Evolutionary conservation across 2,329 filamentous ascomycete species (phyloP).

Genomic region (Zelopaecilomyces penicillatus): DNA sequence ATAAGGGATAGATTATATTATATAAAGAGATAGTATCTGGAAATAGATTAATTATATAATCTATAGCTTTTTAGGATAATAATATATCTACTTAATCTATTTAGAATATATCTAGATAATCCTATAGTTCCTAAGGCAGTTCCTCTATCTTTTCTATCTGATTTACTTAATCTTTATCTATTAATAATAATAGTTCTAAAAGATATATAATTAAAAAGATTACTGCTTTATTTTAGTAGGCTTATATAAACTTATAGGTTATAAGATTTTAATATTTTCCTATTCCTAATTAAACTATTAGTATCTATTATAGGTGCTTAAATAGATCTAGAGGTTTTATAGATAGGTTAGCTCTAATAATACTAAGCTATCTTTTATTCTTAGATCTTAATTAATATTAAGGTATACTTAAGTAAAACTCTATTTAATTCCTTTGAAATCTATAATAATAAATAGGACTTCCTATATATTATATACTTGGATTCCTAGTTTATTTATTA

Average conservation of each 20-base stretch:
- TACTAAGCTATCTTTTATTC: neutral
- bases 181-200: neutral
- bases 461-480: neutral
- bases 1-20: slow-evolving; percentile 4
- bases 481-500: neutral
- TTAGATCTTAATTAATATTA: neutral
- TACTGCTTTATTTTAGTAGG: neutral
- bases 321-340: neutral
- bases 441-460: neutral
- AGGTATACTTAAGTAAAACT: neutral
- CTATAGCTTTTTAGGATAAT: neutral
- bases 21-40: neutral
- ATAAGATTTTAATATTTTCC: slow-evolving; percentile 1
- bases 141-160: slow-evolving; percentile 2
- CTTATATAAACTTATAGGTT: neutral
- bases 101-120: neutral
- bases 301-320: neutral
- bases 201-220: neutral
- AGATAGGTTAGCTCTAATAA: neutral
- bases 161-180: neutral
- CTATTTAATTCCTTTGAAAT: neutral
- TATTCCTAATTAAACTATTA: slow-evolving; percentile 1
- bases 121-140: neutral
- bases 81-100: neutral
- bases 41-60: slow-evolving; percentile 6